A percentile compares a stretch with the other conserved stretches of the same genome.
phyloP scores from a whole-genome alignment of 306 rosid species.

The Abrus precatorius region DNA sequence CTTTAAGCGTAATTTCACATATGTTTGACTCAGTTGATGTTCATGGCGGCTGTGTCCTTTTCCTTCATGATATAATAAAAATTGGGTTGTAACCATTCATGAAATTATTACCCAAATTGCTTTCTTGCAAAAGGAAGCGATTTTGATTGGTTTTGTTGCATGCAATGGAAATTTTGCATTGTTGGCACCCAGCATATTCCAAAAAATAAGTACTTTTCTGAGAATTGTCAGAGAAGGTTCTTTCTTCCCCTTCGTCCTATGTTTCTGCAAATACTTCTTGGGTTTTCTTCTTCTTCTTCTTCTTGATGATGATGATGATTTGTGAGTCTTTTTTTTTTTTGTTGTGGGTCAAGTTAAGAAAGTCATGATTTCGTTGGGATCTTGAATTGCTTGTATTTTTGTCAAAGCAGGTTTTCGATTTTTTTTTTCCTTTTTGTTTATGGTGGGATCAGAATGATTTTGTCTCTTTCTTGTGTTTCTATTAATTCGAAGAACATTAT shows the following conservation, averaged over 20 bases:
- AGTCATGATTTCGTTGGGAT: constrained; percentile 49
- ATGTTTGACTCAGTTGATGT: constrained; percentile 51
- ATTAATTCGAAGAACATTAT: constrained; percentile 41
- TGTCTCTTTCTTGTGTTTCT: constrained; percentile 50
- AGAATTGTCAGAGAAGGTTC: constrained; percentile 60
- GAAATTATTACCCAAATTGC: constrained; percentile 38
- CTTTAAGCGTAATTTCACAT: not conserved
- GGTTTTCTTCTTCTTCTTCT: constrained; percentile 7
- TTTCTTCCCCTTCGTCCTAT: constrained; percentile 30
- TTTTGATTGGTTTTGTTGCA: constrained; percentile 53
- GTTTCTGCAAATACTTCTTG: constrained; percentile 12
- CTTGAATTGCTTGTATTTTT: constrained; percentile 63
- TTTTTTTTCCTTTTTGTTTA: not conserved
- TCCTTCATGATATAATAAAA: constrained; percentile 39
- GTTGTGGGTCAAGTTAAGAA: constrained; percentile 30
- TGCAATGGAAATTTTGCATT: constrained; percentile 54
- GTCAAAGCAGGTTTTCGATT: constrained; percentile 46
- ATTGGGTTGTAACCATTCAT: constrained; percentile 6
- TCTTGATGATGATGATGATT: constrained; percentile 13
- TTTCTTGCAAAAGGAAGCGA: constrained; percentile 47
- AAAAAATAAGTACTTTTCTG: constrained; percentile 42
- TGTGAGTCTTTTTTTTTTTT: not conserved
- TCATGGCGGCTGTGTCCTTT: constrained; percentile 52
- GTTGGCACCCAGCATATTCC: constrained; percentile 50
- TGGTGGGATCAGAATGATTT: constrained; percentile 57